Evolutionary conservation across 208 protist genomes (phyloP), one percentile per base, ranked within the genome.

Genomic region (Acanthamoeba healyi): DNA sequence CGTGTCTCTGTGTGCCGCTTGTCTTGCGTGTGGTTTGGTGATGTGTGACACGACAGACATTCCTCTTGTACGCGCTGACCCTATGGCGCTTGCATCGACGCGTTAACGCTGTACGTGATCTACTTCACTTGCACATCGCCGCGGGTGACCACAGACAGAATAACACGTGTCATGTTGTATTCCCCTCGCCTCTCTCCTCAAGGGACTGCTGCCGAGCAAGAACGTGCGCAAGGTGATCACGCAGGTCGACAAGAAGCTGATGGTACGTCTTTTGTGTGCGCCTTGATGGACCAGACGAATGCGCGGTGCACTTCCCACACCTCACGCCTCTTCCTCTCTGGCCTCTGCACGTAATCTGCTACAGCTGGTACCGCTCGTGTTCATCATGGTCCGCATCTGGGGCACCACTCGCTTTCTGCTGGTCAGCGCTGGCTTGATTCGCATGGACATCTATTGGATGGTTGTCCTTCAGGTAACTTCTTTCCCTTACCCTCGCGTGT

Each of bases 331-430:
- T 6, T 44, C 14, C 19, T 42, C 29, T 77, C 19, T 77, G 5
- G 1, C 17, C 29, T 77, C 1, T 77, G 9, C 36, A 29, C 15
- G 7, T 3, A 70, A 22, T 38, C 12, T 70, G 12, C 61, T 38
- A 4, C 17, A 84, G 74, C 44, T 84, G 38, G 74, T 84, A 44
- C 90, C 90, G 32, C 34, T 81, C 4, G 72, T 94, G 72, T 94
- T 94, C 90, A 86, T 94, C n/a, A 54, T 84, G n/a, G 90, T 94
- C 49, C 90, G 90, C 29, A 86, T 86, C 9, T 94, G 90, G 90
- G 90, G 90, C 72, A 94, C 70, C 56, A 63, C 51, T 12, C 90
- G 90, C 42, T 94, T 94, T 72, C n/a, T 94, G 34, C 26, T 84
- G 74, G 36, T 94, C 32, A 65, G 70, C 46, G 44, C 65, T 3